These are phyloP conservation scores for Saccharomycopsis microspora DNA, from an alignment of 805 yeast species.

Conservation along the genomic window DNA sequence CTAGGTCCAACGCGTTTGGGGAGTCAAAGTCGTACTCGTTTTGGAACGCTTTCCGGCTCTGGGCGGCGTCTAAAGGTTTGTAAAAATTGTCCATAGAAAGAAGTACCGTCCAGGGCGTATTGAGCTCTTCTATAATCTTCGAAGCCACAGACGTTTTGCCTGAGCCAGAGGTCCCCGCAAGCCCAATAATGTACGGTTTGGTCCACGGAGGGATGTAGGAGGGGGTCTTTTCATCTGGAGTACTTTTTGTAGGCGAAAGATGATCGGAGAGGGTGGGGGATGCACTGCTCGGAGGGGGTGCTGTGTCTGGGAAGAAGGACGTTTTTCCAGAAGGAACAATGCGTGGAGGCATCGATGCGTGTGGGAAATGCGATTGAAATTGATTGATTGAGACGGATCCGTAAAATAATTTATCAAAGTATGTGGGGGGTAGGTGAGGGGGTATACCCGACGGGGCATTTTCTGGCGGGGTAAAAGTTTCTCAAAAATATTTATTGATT, in stretches of 20 bases:
- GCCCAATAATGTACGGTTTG: conserved; percentile 76
- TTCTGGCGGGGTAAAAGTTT: too few relatives aligned
- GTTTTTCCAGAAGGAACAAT: neutral
- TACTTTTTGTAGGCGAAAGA: too few relatives aligned
- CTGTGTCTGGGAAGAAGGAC: too few relatives aligned
- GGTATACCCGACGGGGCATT: too few relatives aligned
- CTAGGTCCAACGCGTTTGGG: conserved; percentile 79
- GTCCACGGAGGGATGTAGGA: conserved; percentile 78
- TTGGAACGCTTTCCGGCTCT: conserved; percentile 50
- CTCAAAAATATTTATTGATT: too few relatives aligned
- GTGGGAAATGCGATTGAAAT: too few relatives aligned
- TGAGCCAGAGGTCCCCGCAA: conserved; percentile 80
- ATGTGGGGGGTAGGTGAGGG: too few relatives aligned
- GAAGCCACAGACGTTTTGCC: conserved; percentile 93
- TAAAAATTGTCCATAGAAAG: conserved; percentile 88
- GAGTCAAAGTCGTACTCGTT: conserved; percentile 78
- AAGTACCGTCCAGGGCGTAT: conserved; percentile 92
- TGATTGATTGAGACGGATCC: too few relatives aligned
- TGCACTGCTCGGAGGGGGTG: too few relatives aligned
- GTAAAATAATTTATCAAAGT: too few relatives aligned
- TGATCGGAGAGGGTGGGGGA: too few relatives aligned
- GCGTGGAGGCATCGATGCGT: too few relatives aligned
- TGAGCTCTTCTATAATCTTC: conserved; percentile 59
- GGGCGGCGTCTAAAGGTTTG: conserved; percentile 54
- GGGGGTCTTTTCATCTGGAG: neutral